Percentiles rank a stretch among this genome's conserved stretches.
These are phyloP conservation scores for Kappamyces sp. DNA, from an alignment of 192 early-diverging fungal genomes.

Conservation along the genomic window DNA sequence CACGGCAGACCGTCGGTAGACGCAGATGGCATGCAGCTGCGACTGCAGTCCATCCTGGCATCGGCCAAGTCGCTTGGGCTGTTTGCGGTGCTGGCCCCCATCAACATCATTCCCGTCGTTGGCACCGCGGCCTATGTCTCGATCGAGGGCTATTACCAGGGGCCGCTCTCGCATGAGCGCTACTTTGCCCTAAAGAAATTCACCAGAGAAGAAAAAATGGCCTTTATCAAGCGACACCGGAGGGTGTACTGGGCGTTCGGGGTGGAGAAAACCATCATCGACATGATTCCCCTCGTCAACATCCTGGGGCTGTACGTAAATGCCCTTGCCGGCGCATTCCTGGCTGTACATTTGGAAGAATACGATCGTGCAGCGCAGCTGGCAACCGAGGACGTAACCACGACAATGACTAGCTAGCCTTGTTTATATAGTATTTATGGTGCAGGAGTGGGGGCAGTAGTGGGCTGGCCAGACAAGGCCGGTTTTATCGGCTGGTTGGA, in stretches of 20 bases:
- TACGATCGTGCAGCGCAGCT: no score
- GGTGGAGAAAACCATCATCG: background rate
- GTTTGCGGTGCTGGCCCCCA: no score
- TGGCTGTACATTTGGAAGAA: conserved; percentile 2
- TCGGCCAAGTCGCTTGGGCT: no score
- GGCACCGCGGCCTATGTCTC: background rate
- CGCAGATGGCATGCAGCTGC: no score
- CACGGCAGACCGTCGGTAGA: no score
- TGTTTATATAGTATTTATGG: no score
- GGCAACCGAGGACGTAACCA: no score
- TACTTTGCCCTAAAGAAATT: background rate
- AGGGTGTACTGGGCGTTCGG: background rate
- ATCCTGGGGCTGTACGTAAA: conserved; percentile 3
- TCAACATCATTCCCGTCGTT: conserved; percentile 1
- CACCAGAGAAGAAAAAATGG: background rate
- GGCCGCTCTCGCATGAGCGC: background rate
- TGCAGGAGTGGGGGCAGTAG: no score
- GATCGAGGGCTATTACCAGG: conserved; percentile 3
- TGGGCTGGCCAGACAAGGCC: no score
- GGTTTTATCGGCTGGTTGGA: no score
- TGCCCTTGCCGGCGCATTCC: background rate
- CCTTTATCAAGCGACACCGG: background rate
- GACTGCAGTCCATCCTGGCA: no score
- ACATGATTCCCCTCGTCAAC: background rate
- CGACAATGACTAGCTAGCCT: no score